A percentile compares a stretch with the other conserved stretches of the same genome.
Evolutionary conservation across 225 moss, liverwort and hornwort genomes (phyloP).

Genomic region (Physcomitrellopsis africana): DNA sequence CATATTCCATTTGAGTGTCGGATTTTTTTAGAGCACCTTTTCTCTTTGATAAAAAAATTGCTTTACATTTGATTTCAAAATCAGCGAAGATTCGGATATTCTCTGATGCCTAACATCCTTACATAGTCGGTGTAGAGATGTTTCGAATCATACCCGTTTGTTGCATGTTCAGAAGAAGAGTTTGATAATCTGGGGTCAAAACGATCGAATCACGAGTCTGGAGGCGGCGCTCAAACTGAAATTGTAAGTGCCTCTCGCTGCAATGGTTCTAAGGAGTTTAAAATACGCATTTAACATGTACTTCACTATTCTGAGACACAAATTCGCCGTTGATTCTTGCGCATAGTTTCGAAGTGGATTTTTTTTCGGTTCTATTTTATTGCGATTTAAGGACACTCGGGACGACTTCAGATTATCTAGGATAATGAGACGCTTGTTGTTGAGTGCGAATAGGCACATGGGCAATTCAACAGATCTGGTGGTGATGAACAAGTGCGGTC

Average conservation of each 20-base stretch:
- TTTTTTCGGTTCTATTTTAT: too few relatives aligned
- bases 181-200: constrained; percentile 33
- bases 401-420: not conserved
- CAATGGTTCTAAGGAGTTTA: not conserved
- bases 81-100: not conserved
- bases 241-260: constrained; percentile 16
- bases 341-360: too few relatives aligned
- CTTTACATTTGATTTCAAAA: not conserved
- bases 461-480: constrained; percentile 25
- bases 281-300: too few relatives aligned
- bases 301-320: too few relatives aligned
- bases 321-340: too few relatives aligned
- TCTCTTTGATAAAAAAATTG: not conserved
- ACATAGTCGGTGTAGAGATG: not conserved
- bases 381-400: too few relatives aligned
- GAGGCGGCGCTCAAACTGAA: constrained; percentile 28
- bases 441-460: constrained; percentile 25
- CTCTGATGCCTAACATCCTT: not conserved
- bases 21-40: too few relatives aligned
- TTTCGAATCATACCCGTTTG: not conserved
- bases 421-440: constrained; percentile 1
- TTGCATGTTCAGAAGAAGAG: constrained; percentile 32
- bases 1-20: too few relatives aligned
- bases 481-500: constrained; percentile 33
- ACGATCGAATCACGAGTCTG: constrained; percentile 30